These are phyloP conservation scores for Myxozyma mucilagina DNA, from an alignment of 805 yeast species.

Conservation along the genomic window DNA sequence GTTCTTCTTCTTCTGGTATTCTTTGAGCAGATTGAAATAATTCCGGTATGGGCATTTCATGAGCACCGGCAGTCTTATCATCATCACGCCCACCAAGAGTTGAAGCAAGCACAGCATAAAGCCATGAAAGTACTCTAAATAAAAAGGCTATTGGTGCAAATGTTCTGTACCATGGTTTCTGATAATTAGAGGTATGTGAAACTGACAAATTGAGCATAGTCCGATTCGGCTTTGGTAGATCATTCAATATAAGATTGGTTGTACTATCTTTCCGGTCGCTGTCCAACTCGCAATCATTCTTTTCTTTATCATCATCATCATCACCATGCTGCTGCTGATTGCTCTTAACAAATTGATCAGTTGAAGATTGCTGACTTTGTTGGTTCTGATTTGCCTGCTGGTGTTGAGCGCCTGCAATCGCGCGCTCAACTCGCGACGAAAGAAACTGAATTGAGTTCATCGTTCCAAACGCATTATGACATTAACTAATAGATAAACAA, in stretches of 20 bases:
- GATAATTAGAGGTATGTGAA: not conserved
- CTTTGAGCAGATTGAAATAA: not conserved
- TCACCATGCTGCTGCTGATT: slow-evolving; percentile 3
- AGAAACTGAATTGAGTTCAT: slow-evolving; percentile 32
- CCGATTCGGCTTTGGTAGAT: not conserved
- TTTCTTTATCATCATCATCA: too few relatives aligned
- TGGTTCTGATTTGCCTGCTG: not conserved
- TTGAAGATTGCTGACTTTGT: too few relatives aligned
- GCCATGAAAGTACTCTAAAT: not conserved
- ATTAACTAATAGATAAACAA: too few relatives aligned
- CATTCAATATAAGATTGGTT: not conserved
- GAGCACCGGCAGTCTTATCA: not conserved
- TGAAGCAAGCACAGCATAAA: slow-evolving; percentile 10
- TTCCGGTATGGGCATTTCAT: too few relatives aligned
- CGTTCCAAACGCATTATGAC: not conserved
- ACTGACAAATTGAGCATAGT: not conserved
- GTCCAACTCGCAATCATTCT: too few relatives aligned
- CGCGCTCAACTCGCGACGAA: slow-evolving; percentile 32
- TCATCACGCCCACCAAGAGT: slow-evolving; percentile 15
- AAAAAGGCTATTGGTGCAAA: slow-evolving; percentile 6
- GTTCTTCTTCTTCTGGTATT: slow-evolving; percentile 16
- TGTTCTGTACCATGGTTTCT: slow-evolving; percentile 9
- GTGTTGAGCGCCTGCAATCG: slow-evolving; percentile 21
- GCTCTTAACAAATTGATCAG: too few relatives aligned
- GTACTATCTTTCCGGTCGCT: too few relatives aligned